Conservation (phyloP, 306 rosid genomes). For the Arachis hypogaea region DNA sequence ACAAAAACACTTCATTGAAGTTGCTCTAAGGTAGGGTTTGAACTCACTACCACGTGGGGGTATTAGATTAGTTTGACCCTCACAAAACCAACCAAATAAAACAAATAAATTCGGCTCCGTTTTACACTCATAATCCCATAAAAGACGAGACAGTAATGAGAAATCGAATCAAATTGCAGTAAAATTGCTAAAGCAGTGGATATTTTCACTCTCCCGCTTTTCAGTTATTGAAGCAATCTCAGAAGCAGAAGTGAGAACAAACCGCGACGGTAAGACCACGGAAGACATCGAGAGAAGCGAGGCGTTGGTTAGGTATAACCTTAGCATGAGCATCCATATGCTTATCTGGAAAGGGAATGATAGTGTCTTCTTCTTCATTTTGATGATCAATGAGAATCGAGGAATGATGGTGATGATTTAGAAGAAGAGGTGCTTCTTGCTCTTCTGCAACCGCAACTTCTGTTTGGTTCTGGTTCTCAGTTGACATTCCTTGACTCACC, state of each 20-base stretch:
- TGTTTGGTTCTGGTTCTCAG: conserved; percentile 6
- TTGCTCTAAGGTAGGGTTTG: no score
- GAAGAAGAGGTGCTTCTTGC: conserved; percentile 45
- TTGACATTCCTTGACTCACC: conserved; percentile 45
- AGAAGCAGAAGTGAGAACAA: conserved; percentile 18
- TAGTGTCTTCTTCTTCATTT: conserved; percentile 34
- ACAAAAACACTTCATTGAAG: no score
- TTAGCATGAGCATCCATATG: not conserved
- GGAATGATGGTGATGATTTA: conserved; percentile 13
- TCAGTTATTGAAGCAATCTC: not conserved
- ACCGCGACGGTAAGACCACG: conserved; percentile 86
- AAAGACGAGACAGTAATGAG: not conserved
- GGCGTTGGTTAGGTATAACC: conserved; percentile 59
- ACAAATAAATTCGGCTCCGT: no score
- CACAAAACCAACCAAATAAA: no score
- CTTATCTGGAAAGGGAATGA: conserved; percentile 36
- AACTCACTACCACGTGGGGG: no score
- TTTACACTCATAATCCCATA: no score
- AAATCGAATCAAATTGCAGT: conserved; percentile 7
- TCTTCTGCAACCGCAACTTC: conserved; percentile 39
- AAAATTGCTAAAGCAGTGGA: not conserved
- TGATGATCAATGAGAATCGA: conserved; percentile 19
- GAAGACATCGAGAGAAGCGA: conserved; percentile 78
- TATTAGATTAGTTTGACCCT: no score
- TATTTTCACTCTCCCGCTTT: not conserved